Percentiles rank a stretch among this genome's conserved stretches.
Conservation (phyloP, 179 eudicot genomes). For the Corrigiola litoralis region DNA sequence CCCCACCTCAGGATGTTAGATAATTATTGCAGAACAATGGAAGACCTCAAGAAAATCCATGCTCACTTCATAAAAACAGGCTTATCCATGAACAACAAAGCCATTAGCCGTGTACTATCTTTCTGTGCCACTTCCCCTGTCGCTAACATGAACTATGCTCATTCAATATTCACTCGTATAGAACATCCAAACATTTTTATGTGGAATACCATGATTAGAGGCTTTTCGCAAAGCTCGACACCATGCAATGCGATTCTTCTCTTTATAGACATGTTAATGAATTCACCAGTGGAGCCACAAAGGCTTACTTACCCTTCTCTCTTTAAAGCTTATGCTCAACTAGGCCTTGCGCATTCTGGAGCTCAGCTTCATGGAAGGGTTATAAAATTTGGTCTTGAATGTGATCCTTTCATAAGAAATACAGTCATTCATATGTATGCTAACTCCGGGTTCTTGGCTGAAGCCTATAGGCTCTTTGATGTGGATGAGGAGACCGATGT, state of each 20-base stretch:
- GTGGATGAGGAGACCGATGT: constrained; percentile 37
- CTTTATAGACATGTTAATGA: constrained; percentile 50
- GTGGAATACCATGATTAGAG: constrained; percentile 77
- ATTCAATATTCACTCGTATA: constrained; percentile 43
- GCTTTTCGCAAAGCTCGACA: constrained; percentile 55
- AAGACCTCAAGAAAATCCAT: constrained; percentile 56
- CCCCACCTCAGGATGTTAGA: constrained; percentile 55
- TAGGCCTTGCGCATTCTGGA: constrained; percentile 50
- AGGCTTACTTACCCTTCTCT: constrained; percentile 72
- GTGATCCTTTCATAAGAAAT: constrained; percentile 47
- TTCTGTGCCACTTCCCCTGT: constrained; percentile 39
- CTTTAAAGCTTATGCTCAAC: constrained; percentile 61
- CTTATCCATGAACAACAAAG: constrained; percentile 43
- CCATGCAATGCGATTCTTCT: constrained; percentile 47
- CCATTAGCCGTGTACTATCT: constrained; percentile 52
- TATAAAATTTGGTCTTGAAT: constrained; percentile 47
- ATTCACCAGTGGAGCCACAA: constrained; percentile 39
- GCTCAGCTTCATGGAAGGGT: constrained; percentile 74
- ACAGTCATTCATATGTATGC: constrained; percentile 61
- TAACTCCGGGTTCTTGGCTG: constrained; percentile 48
- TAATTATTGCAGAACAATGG: constrained; percentile 47
- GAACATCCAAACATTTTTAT: constrained; percentile 44
- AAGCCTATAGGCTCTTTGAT: constrained; percentile 51
- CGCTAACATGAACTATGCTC: constrained; percentile 55
- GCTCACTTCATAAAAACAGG: constrained; percentile 71